A percentile compares a stretch with the other conserved stretches of the same genome.
Evolutionary conservation across 306 rosid species (phyloP).

Genomic region (Dryas drummondii): DNA sequence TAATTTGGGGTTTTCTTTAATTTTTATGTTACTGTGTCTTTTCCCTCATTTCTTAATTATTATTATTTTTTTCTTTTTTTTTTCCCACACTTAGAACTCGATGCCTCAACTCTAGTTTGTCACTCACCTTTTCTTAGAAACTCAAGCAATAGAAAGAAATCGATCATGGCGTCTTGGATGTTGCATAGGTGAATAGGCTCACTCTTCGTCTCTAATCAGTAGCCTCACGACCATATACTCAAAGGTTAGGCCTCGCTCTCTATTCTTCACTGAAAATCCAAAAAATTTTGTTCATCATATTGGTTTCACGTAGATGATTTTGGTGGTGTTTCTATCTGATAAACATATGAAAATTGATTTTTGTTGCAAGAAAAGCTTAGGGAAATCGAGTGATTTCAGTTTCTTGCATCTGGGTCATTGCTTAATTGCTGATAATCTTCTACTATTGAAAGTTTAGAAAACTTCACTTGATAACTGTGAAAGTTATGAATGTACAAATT

Average conservation of each 20-base stretch:
- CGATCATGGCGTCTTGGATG: slow-evolving; percentile 45
- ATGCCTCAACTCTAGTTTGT: too few species aligned
- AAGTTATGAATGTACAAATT: background rate
- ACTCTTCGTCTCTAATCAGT: slow-evolving; percentile 22
- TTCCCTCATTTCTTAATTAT: too few species aligned
- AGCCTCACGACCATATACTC: slow-evolving; percentile 11
- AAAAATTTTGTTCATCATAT: background rate
- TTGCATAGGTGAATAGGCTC: slow-evolving; percentile 50
- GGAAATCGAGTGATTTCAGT: background rate
- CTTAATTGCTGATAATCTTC: background rate
- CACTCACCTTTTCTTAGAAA: background rate
- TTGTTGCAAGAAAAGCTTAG: background rate
- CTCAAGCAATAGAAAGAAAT: background rate
- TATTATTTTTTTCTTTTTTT: too few species aligned
- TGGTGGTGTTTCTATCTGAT: background rate
- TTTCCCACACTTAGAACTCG: too few species aligned
- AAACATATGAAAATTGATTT: background rate
- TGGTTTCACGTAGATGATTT: background rate
- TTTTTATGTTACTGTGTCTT: too few species aligned
- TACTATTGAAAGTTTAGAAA: background rate
- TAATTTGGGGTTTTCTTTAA: too few species aligned
- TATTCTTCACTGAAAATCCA: slow-evolving; percentile 1
- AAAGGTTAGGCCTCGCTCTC: slow-evolving; percentile 33
- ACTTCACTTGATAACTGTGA: background rate
- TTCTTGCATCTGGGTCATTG: background rate